phyloP scores from a whole-genome alignment of 495 filamentous ascomycete genomes.

The Trichocladium uniseriatum region DNA sequence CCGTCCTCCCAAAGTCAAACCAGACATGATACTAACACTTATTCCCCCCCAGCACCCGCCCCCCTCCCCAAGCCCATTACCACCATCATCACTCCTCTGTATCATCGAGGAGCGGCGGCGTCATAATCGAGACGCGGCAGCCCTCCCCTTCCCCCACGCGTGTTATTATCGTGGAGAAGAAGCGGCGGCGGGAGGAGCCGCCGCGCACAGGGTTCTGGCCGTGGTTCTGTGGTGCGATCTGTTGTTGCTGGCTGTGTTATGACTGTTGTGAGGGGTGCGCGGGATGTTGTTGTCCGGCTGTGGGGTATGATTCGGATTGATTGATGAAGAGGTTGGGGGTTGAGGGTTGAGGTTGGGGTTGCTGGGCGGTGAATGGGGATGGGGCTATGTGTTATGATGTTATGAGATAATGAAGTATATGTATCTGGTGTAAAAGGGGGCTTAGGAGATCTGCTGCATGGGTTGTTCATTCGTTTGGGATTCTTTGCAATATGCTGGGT shows the following conservation, averaged over 20 bases:
- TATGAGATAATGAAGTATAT: too few species aligned
- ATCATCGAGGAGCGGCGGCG: neutral
- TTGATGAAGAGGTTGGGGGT: neutral
- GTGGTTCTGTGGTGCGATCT: slow-evolving; percentile 7
- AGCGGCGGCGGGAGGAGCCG: neutral
- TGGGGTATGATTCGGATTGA: slow-evolving; percentile 5
- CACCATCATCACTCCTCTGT: too few species aligned
- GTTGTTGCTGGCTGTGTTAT: slow-evolving; percentile 6
- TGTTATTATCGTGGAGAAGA: slow-evolving; percentile 7
- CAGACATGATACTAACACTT: too few species aligned
- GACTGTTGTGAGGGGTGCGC: slow-evolving; percentile 6
- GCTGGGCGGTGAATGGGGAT: neutral
- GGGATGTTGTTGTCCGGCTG: slow-evolving; percentile 7
- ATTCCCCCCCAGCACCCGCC: slow-evolving; percentile 7
- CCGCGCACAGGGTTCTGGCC: neutral
- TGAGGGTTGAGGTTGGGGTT: too few species aligned
- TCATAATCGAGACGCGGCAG: slow-evolving; percentile 5
- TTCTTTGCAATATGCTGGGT: too few species aligned
- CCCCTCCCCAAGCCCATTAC: slow-evolving; percentile 2
- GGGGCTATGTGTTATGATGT: neutral
- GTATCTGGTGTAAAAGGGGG: too few species aligned
- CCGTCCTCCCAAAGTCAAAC: too few species aligned
- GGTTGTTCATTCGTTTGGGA: too few species aligned
- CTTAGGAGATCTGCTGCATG: too few species aligned
- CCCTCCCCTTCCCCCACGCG: slow-evolving; percentile 10